phyloP scores from a whole-genome alignment of 768 basidiomycete species.

The Suillus subaureus region DNA sequence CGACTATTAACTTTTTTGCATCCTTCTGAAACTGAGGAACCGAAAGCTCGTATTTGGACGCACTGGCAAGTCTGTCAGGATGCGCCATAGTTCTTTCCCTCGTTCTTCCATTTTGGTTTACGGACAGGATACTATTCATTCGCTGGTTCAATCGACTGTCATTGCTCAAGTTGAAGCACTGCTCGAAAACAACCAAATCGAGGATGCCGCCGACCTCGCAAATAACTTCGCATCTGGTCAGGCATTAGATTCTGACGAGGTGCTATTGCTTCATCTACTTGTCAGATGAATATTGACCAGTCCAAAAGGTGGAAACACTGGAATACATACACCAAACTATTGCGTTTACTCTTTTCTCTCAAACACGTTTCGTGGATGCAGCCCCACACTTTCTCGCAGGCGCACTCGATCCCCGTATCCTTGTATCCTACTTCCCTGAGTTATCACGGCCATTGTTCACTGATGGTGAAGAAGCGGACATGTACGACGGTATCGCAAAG shows the following conservation, averaged over 20 bases:
- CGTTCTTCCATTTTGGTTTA: constrained; percentile 71
- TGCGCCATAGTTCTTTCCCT: constrained; percentile 48
- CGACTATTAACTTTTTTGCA: neutral
- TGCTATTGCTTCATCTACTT: constrained; percentile 5
- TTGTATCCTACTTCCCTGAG: constrained; percentile 79
- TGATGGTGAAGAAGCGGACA: constrained; percentile 56
- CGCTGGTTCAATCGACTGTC: constrained; percentile 70
- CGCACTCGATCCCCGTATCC: constrained; percentile 79
- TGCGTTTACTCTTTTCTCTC: constrained; percentile 75
- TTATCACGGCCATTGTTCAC: constrained; percentile 68
- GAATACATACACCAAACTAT: constrained; percentile 81
- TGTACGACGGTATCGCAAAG: constrained; percentile 76
- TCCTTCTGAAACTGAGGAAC: neutral
- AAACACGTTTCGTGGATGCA: constrained; percentile 85
- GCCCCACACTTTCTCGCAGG: constrained; percentile 77
- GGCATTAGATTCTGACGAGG: constrained; percentile 33
- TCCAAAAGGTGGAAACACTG: constrained; percentile 61
- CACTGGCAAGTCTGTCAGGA: constrained; percentile 10
- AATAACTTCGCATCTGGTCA: constrained; percentile 62
- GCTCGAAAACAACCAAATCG: constrained; percentile 62
- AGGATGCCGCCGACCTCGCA: constrained; percentile 64
- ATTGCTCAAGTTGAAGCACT: constrained; percentile 73
- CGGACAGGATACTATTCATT: constrained; percentile 58
- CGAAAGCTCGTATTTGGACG: neutral
- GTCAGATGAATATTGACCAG: constrained; percentile 7